phyloP scores from a whole-genome alignment of 371 early-diverging fungal genomes.

The Phascolomyces articulosus region DNA sequence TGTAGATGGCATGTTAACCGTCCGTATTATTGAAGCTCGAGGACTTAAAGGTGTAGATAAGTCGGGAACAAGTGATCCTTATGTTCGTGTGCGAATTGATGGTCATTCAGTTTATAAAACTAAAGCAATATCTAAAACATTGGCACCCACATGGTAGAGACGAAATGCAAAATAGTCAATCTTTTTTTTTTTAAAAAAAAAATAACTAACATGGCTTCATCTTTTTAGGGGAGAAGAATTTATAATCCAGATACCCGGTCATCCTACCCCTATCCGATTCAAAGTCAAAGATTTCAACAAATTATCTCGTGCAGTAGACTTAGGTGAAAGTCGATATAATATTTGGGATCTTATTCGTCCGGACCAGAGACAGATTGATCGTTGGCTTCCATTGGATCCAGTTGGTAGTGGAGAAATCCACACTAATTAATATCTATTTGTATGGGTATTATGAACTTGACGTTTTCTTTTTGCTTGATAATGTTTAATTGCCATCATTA shows the following conservation, averaged over 20 bases:
- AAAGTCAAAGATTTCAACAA: constrained; percentile 69
- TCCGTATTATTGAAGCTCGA: constrained; percentile 57
- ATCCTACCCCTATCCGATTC: constrained; percentile 48
- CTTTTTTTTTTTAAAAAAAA: too few relatives aligned
- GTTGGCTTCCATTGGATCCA: constrained; percentile 43
- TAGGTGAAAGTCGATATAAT: constrained; percentile 57
- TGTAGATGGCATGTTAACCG: constrained; percentile 32
- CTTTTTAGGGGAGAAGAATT: constrained; percentile 28
- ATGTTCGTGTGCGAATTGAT: constrained; percentile 49
- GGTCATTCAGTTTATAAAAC: constrained; percentile 68
- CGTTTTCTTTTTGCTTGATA: too few relatives aligned
- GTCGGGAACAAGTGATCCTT: constrained; percentile 60
- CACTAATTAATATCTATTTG: too few relatives aligned
- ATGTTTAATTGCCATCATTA: too few relatives aligned
- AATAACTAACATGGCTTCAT: constrained; percentile 14
- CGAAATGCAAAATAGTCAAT: too few relatives aligned
- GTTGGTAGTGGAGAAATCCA: constrained; percentile 45
- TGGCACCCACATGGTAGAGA: constrained; percentile 75
- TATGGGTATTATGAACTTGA: too few relatives aligned
- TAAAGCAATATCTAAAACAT: constrained; percentile 71
- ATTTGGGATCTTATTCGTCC: constrained; percentile 52
- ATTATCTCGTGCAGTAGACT: constrained; percentile 61
- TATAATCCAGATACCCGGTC: constrained; percentile 21
- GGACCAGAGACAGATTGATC: constrained; percentile 17
- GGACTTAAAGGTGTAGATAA: constrained; percentile 55